Percentiles rank a stretch among this genome's conserved stretches.
Conservation (phyloP, 768 basidiomycete species). For the Mrakia frigida region DNA sequence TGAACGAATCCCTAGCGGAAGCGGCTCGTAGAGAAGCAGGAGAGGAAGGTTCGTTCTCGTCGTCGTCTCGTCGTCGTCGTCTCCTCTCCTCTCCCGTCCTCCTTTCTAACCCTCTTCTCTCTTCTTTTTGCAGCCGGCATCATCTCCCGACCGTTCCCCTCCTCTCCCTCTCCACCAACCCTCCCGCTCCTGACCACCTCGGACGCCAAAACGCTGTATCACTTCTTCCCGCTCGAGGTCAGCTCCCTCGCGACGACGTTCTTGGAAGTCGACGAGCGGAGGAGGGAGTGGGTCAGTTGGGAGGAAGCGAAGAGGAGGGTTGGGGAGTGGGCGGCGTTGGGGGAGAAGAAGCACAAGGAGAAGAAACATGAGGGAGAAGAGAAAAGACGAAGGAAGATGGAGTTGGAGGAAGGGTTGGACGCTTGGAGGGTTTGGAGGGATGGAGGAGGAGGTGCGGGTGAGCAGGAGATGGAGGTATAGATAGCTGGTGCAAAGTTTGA, state of each 20-base stretch:
- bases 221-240: constrained; percentile 17
- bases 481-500: no score
- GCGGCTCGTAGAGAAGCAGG: constrained; percentile 16
- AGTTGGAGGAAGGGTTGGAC: constrained; percentile 8
- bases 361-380: neutral
- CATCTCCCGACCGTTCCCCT: neutral
- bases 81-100: neutral
- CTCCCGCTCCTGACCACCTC: neutral
- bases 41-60: constrained; percentile 11
- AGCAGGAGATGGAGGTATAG: neutral
- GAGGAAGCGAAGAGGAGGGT: constrained; percentile 15
- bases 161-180: neutral
- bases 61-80: neutral
- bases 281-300: constrained; percentile 6
- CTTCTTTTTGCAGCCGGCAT: constrained; percentile 13
- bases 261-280: constrained; percentile 7
- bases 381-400: constrained; percentile 2
- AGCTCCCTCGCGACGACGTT: constrained; percentile 5
- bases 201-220: constrained; percentile 2
- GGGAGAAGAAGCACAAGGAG: neutral
- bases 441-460: neutral
- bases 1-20: neutral
- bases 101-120: neutral
- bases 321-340: neutral
- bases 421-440: constrained; percentile 16